These are phyloP conservation scores for Somion occarium DNA, from an alignment of 1,284 basidiomycete genomes.

Conservation along the genomic window DNA sequence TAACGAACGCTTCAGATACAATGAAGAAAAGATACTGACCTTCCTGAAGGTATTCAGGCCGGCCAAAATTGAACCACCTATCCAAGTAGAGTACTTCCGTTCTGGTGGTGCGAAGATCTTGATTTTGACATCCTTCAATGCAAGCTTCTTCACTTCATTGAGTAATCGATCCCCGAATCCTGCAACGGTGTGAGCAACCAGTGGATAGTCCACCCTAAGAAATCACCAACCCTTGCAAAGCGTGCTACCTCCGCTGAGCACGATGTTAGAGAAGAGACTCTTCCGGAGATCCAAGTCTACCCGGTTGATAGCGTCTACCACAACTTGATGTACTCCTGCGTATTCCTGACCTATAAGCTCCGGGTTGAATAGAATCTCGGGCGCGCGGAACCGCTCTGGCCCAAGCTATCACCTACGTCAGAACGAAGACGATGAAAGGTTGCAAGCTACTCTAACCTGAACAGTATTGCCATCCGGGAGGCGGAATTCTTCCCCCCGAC, in stretches of 20 bases:
- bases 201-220: not conserved
- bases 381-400: constrained; percentile 92
- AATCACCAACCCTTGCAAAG: constrained; percentile 73
- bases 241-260: constrained; percentile 95
- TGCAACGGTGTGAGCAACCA: constrained; percentile 29
- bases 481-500: constrained; percentile 84
- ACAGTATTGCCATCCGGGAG: constrained; percentile 95
- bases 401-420: constrained; percentile 61
- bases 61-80: constrained; percentile 94
- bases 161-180: constrained; percentile 96
- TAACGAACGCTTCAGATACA: too few species aligned
- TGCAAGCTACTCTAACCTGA: constrained; percentile 49
- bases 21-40: constrained; percentile 53
- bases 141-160: constrained; percentile 94
- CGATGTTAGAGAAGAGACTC: constrained; percentile 94
- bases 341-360: constrained; percentile 96
- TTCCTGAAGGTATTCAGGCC: constrained; percentile 98
- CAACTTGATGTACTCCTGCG: constrained; percentile 94
- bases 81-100: constrained; percentile 99
- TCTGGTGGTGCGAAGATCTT: constrained; percentile 99
- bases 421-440: not conserved
- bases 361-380: constrained; percentile 97
- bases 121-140: constrained; percentile 97
- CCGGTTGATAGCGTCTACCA: constrained; percentile 84
- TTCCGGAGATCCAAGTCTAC: constrained; percentile 92